Percentiles rank a stretch among this genome's conserved stretches.
phyloP scores from a whole-genome alignment of 768 basidiomycete species.

The Leccinum broughii region DNA sequence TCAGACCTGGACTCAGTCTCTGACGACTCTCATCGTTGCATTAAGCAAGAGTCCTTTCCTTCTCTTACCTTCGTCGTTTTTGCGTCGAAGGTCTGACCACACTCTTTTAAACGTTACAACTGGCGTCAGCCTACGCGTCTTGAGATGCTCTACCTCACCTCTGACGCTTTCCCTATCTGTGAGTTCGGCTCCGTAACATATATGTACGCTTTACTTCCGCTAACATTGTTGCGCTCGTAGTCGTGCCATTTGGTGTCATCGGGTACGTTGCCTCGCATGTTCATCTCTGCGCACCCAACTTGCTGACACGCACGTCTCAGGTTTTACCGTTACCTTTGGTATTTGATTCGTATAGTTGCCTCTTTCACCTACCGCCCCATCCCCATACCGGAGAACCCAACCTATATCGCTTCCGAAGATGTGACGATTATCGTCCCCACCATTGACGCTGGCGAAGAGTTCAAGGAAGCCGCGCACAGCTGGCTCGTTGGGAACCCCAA shows the following conservation, averaged over 20 bases:
- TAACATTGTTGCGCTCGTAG: slow-evolving; percentile 40
- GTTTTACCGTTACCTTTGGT: slow-evolving; percentile 95
- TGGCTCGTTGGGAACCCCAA: slow-evolving; percentile 94
- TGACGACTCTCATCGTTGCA: background rate
- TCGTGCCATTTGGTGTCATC: slow-evolving; percentile 87
- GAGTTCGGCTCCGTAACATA: slow-evolving; percentile 36
- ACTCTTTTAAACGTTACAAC: slow-evolving; percentile 13
- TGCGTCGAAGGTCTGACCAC: slow-evolving; percentile 9
- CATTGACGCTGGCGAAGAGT: slow-evolving; percentile 94
- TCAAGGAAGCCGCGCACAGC: slow-evolving; percentile 88
- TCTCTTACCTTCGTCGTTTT: slow-evolving; percentile 9
- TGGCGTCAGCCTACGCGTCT: background rate
- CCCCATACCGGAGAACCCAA: slow-evolving; percentile 86
- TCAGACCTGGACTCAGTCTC: background rate
- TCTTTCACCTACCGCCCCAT: slow-evolving; percentile 82
- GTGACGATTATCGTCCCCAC: slow-evolving; percentile 97
- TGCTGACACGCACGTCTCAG: slow-evolving; percentile 39
- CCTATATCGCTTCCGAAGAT: slow-evolving; percentile 87
- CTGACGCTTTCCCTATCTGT: slow-evolving; percentile 91
- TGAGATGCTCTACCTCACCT: slow-evolving; percentile 83
- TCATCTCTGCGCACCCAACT: background rate
- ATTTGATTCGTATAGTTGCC: slow-evolving; percentile 80
- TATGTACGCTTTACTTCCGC: background rate
- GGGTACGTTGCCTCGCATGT: slow-evolving; percentile 49
- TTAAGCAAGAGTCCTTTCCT: background rate